Conservation (phyloP, 108 stramenopile genomes). For the Cyclotella sp. region DNA sequence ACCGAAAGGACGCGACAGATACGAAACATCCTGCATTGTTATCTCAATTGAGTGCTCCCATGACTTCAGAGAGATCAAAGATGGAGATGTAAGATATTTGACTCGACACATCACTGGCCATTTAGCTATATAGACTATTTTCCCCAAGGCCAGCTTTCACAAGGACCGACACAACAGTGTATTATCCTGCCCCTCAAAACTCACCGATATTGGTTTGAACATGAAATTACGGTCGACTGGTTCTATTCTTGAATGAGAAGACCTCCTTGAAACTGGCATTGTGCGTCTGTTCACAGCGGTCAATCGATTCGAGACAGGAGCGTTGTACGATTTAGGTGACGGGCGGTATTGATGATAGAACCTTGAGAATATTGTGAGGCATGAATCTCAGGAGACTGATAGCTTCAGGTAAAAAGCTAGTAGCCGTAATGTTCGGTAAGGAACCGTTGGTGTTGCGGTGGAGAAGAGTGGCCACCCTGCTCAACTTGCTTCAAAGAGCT, state of each 20-base stretch:
- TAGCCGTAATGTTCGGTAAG: too few species aligned
- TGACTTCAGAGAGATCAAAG: neutral
- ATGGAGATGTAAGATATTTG: neutral
- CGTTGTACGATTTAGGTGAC: neutral
- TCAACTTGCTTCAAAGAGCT: too few species aligned
- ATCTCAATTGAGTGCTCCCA: constrained; percentile 19
- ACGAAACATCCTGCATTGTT: constrained; percentile 6
- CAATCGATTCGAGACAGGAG: neutral
- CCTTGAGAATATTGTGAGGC: neutral
- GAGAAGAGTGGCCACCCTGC: too few species aligned
- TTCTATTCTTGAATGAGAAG: constrained; percentile 1
- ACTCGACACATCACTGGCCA: neutral
- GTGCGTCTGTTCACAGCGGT: neutral
- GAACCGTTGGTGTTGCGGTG: too few species aligned
- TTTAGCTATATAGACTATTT: neutral
- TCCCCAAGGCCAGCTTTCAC: neutral
- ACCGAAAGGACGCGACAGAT: constrained; percentile 57
- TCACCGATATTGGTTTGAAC: constrained; percentile 59
- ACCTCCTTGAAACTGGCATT: constrained; percentile 5
- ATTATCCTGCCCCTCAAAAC: neutral
- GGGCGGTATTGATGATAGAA: neutral
- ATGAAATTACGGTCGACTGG: constrained; percentile 50
- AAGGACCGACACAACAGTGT: neutral
- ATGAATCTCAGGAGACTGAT: too few species aligned
- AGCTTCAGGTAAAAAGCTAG: too few species aligned